Percentiles rank a stretch among this genome's conserved stretches.
These are phyloP conservation scores for Diaporthe vaccinii DNA, from an alignment of 2,329 filamentous ascomycete genomes.

Conservation along the genomic window DNA sequence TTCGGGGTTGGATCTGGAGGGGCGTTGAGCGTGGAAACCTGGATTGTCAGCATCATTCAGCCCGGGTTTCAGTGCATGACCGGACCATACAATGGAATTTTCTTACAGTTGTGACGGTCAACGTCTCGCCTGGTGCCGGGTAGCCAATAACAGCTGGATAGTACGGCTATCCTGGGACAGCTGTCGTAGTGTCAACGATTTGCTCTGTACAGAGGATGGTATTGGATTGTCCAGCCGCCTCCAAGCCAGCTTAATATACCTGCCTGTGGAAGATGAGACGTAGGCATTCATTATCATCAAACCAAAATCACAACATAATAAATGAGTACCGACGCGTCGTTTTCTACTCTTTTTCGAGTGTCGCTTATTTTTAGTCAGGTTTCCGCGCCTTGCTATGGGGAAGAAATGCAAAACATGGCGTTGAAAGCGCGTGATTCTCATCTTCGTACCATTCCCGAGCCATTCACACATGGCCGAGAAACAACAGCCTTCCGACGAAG, in stretches of 20 bases:
- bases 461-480: background rate
- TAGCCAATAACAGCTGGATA: background rate
- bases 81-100: fast-evolving
- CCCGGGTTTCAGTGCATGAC: background rate
- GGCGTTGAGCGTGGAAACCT: background rate
- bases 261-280: background rate
- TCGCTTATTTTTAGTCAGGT: background rate
- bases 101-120: background rate
- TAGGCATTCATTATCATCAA: background rate
- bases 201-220: background rate
- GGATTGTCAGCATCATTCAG: background rate
- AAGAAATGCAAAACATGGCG: background rate
- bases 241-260: background rate
- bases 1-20: background rate
- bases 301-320: background rate
- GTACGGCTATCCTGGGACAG: background rate
- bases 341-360: background rate
- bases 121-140: background rate
- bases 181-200: background rate
- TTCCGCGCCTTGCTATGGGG: background rate
- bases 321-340: background rate
- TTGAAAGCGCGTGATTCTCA: background rate
- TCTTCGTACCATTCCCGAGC: background rate
- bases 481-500: background rate
- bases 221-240: background rate